Evolutionary conservation across 495 filamentous ascomycete species (phyloP).

Genomic region (Penicillium antarcticum): DNA sequence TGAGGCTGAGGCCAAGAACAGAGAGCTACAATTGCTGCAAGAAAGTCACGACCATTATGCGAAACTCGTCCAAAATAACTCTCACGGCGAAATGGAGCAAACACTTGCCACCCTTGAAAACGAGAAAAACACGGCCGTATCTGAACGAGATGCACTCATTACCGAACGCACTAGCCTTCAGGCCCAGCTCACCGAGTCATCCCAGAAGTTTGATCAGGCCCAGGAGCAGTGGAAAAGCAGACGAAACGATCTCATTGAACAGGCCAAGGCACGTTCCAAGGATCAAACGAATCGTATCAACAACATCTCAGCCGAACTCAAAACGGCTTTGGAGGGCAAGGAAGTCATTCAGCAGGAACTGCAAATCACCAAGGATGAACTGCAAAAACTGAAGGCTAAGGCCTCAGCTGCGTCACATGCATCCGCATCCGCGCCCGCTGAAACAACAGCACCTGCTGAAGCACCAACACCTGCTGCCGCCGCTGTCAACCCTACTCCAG

Average conservation of each 20-base stretch:
- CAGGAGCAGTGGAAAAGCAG: slow-evolving; percentile 49
- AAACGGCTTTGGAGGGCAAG: slow-evolving; percentile 47
- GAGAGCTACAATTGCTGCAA: slow-evolving; percentile 79
- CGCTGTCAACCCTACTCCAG: slow-evolving; percentile 34
- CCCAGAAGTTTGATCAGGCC: slow-evolving; percentile 50
- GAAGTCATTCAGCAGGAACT: slow-evolving; percentile 47
- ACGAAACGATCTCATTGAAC: slow-evolving; percentile 52
- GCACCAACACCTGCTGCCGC: slow-evolving; percentile 14
- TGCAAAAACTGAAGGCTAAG: slow-evolving; percentile 37
- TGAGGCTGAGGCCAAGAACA: slow-evolving; percentile 73
- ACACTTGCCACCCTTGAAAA: slow-evolving; percentile 59
- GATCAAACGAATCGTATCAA: slow-evolving; percentile 48
- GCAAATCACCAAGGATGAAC: slow-evolving; percentile 41
- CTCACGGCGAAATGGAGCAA: slow-evolving; percentile 59
- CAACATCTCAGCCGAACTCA: slow-evolving; percentile 44
- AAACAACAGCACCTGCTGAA: slow-evolving; percentile 8
- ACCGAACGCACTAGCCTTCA: slow-evolving; percentile 27
- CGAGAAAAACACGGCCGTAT: slow-evolving; percentile 65
- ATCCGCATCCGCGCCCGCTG: background rate
- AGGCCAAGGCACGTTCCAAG: slow-evolving; percentile 59
- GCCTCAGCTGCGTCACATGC: slow-evolving; percentile 15
- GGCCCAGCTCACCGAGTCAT: slow-evolving; percentile 46
- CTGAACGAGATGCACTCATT: slow-evolving; percentile 52
- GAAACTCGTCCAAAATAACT: slow-evolving; percentile 85
- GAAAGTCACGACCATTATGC: slow-evolving; percentile 89